Base-by-base conservation (phyloP, 305 asterid species). In the Lippia alba region DNA sequence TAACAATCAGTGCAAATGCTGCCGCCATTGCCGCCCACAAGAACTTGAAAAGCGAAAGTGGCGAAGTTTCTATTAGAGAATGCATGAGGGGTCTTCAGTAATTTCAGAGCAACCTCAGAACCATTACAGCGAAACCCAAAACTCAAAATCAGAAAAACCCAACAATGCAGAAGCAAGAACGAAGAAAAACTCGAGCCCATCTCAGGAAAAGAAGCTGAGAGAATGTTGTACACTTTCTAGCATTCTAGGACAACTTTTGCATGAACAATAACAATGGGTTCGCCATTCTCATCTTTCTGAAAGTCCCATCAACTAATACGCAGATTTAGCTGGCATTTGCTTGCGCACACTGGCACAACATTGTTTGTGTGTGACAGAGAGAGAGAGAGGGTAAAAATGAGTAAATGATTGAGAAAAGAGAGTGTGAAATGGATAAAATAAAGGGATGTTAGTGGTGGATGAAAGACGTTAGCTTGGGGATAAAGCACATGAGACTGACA, bases 401-500 rank as follows among this genome's bases (percentile, higher is more conserved):
- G 66, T 49, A 61, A 70, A 41, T 41, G 51, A 59, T 30, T 57
- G 64, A 48, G 64, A 40, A 49, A 44, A 39, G 45, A 72, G 78
- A 59, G 54, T 61, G 66, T 34, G 69, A 70, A 79, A 39, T 67
- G 65, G 83, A 80, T 72, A 76, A 77, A 71, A 67, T 72, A 76
- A 77, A 71, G 64, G 65, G 45, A 18, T 46, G 15, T 34, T 62
- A 79, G 81, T 84, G 86, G 84, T 76, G 74, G 82, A 74, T 70
- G 84, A 73, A 72, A 62, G 74, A 36, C 41, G 41, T 64, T 73
- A 9, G 64, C 74, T 24, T 40, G 78, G 78, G 72, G 90, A 84
- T 83, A 76, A 60, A 83, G 76, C 79, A 86, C 84, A 77, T 78
- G 94, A 87, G 88, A 84, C 88, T 84, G 94, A 79, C 90, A 83